These are phyloP conservation scores for Rhizopus microsporus DNA, from an alignment of 371 early-diverging fungal genomes.

Conservation along the genomic window DNA sequence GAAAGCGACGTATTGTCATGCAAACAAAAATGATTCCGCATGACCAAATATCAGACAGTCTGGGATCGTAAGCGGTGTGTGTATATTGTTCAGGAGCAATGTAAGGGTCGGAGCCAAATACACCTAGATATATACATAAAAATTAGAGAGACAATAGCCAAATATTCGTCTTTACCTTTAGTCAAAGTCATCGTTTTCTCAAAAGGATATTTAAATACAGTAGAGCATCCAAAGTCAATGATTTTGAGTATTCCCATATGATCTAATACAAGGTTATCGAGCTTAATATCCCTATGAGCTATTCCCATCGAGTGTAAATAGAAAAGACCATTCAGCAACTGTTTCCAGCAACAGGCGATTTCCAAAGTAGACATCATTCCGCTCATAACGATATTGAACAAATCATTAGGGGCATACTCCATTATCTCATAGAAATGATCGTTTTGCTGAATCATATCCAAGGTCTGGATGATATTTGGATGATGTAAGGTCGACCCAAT, in stretches of 20 bases:
- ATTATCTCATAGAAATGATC: slow-evolving; percentile 70
- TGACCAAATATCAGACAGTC: slow-evolving; percentile 77
- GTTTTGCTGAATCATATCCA: slow-evolving; percentile 74
- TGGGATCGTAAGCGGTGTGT: slow-evolving; percentile 62
- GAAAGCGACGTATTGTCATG: slow-evolving; percentile 75
- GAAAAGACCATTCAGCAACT: slow-evolving; percentile 73
- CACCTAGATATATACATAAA: slow-evolving; percentile 41
- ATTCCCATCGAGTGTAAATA: slow-evolving; percentile 78
- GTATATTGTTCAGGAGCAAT: slow-evolving; percentile 90
- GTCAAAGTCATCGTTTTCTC: slow-evolving; percentile 55
- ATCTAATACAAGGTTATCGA: slow-evolving; percentile 84
- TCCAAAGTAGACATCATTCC: slow-evolving; percentile 69
- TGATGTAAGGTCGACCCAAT: slow-evolving; percentile 82
- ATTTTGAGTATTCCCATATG: slow-evolving; percentile 78
- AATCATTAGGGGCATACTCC: slow-evolving; percentile 80
- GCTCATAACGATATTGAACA: slow-evolving; percentile 72
- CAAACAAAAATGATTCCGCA: slow-evolving; percentile 79
- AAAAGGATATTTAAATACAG: slow-evolving; percentile 75
- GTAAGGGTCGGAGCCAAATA: slow-evolving; percentile 88
- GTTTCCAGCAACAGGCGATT: slow-evolving; percentile 71
- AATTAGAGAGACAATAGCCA: neutral
- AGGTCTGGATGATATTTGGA: slow-evolving; percentile 82
- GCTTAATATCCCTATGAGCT: slow-evolving; percentile 86
- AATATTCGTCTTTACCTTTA: slow-evolving; percentile 45
- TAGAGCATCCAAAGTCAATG: slow-evolving; percentile 93